Percentiles rank a stretch among this genome's conserved stretches.
phyloP scores from a whole-genome alignment of 306 rosid genomes.

The Castanea mollissima region DNA sequence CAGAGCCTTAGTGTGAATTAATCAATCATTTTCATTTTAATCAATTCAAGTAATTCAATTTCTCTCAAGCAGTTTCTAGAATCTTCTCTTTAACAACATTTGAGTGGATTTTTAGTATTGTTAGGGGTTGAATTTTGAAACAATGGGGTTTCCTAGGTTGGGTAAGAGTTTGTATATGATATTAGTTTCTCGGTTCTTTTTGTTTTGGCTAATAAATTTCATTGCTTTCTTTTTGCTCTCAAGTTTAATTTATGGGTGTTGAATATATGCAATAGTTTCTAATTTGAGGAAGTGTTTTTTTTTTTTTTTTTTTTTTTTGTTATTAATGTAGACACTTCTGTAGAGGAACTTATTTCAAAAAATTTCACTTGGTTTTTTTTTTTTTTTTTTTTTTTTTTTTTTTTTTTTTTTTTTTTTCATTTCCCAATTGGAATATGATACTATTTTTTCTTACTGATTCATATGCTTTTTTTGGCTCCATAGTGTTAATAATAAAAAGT shows the following conservation, averaged over 20 bases:
- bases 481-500: too few species aligned
- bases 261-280: slow-evolving; percentile 24
- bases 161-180: slow-evolving; percentile 9
- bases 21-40: too few species aligned
- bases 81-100: too few species aligned
- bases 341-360: background rate
- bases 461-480: background rate
- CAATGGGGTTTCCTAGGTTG: slow-evolving; percentile 20
- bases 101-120: background rate
- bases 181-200: slow-evolving; percentile 2
- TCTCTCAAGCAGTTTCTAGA: too few species aligned
- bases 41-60: too few species aligned
- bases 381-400: background rate
- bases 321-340: slow-evolving; percentile 1
- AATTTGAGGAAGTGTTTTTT: slow-evolving; percentile 7
- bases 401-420: too few species aligned
- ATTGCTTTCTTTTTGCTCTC: slow-evolving; percentile 10
- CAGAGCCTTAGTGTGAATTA: too few species aligned
- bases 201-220: slow-evolving; percentile 12
- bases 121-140: background rate
- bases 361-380: background rate
- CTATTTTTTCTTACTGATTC: background rate
- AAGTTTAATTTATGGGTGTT: slow-evolving; percentile 25
- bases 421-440: background rate
- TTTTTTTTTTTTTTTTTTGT: background rate